Percentiles rank a stretch among this genome's conserved stretches.
phyloP scores from a whole-genome alignment of 345 rosid genomes.

The Hibiscus trionum region DNA sequence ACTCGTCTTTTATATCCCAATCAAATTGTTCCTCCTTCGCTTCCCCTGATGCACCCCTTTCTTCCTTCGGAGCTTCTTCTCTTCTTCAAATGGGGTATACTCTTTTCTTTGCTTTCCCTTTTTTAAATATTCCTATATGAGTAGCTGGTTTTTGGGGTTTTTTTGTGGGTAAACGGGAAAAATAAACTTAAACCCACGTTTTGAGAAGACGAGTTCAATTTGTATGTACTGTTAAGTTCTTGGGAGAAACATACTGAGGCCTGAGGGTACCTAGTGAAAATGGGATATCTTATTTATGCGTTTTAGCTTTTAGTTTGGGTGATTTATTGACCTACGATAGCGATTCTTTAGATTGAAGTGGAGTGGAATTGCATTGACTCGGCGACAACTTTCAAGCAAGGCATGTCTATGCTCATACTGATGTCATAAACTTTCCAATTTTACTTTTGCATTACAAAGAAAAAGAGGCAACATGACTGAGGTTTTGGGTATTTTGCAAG shows the following conservation, averaged over 20 bases:
- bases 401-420: constrained; percentile 26
- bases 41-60: neutral
- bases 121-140: neutral
- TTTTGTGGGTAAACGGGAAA: neutral
- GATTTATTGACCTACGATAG: constrained; percentile 6
- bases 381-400: constrained; percentile 32
- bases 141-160: neutral
- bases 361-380: constrained; percentile 19
- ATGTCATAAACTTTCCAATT: neutral
- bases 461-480: neutral
- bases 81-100: constrained; percentile 10
- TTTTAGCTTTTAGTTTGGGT: neutral
- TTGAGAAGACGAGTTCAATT: neutral
- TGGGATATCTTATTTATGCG: neutral
- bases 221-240: neutral
- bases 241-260: neutral
- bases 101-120: neutral
- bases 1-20: neutral
- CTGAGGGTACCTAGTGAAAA: neutral
- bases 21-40: neutral
- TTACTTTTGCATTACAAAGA: neutral
- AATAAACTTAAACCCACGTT: too few species aligned
- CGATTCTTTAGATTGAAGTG: constrained; percentile 40
- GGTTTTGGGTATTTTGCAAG: constrained; percentile 30
- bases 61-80: neutral